phyloP scores from a whole-genome alignment of 1,139 yeast genomes.

The Pichia sp. region DNA sequence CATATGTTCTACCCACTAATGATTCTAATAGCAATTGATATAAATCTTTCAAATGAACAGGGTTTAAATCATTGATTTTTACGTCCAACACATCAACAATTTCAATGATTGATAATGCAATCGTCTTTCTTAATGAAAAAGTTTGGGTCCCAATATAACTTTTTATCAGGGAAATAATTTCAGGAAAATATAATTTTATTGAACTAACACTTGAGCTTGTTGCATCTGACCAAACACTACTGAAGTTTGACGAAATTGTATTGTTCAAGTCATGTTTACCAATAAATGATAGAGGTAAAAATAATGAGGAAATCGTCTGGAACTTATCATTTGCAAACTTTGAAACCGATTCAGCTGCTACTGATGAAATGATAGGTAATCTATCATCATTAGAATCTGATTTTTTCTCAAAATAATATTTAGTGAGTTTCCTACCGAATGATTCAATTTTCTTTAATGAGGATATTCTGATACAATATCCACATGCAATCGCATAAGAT shows the following conservation, averaged over 20 bases:
- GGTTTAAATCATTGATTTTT: conserved; percentile 26
- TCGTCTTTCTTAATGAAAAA: conserved; percentile 59
- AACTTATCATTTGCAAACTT: conserved; percentile 67
- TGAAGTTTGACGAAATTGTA: conserved; percentile 42
- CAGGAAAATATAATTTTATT: conserved; percentile 61
- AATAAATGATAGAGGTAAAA: conserved; percentile 71
- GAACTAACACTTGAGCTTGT: conserved; percentile 69
- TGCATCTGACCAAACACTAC: conserved; percentile 71
- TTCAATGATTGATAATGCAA: conserved; percentile 63
- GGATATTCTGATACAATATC: conserved; percentile 65
- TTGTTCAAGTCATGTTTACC: conserved; percentile 62
- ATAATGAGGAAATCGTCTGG: conserved; percentile 50
- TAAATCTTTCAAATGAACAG: conserved; percentile 27
- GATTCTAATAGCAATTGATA: conserved; percentile 54
- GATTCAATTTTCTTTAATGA: conserved; percentile 43
- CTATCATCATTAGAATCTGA: conserved; percentile 26
- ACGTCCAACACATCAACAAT: conserved; percentile 37
- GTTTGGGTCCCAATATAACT: conserved; percentile 46
- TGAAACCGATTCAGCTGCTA: conserved; percentile 60
- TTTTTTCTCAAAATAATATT: conserved; percentile 48
- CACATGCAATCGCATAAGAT: conserved; percentile 76
- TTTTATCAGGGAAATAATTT: conserved; percentile 49
- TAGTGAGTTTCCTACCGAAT: conserved; percentile 43
- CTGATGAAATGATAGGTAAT: conserved; percentile 43
- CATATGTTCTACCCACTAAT: conserved; percentile 76